These are phyloP conservation scores for Boletus reticulatus DNA, from an alignment of 768 basidiomycete species.

Conservation along the genomic window DNA sequence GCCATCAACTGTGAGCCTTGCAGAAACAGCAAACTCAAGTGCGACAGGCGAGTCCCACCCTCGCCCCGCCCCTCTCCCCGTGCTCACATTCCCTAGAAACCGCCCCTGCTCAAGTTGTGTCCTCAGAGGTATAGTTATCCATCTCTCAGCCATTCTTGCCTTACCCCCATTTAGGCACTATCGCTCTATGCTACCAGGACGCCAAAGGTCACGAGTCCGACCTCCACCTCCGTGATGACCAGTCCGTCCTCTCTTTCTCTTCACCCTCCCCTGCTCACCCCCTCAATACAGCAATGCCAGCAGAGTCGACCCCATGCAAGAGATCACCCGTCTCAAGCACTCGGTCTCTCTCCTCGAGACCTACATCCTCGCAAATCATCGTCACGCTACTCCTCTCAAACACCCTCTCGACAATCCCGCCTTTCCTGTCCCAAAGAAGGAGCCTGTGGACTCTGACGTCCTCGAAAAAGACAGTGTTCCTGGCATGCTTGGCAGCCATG, in stretches of 20 bases:
- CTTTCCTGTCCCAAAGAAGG: conserved; percentile 51
- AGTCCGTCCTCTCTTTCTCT: conserved; percentile 13
- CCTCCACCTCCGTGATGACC: conserved; percentile 54
- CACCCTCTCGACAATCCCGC: conserved; percentile 20
- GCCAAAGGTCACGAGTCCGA: conserved; percentile 62
- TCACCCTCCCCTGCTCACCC: conserved; percentile 38
- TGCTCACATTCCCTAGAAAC: conserved; percentile 46
- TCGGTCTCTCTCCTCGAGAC: conserved; percentile 40
- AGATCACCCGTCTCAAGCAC: conserved; percentile 41
- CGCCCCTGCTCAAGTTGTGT: conserved; percentile 90
- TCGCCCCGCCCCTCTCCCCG: too few relatives aligned
- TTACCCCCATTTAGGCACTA: conserved; percentile 55
- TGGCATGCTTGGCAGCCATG: conserved; percentile 65
- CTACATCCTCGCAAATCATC: conserved; percentile 32
- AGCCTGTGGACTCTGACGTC: conserved; percentile 45
- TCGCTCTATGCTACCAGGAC: conserved; percentile 78
- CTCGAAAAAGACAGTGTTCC: conserved; percentile 50
- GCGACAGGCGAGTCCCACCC: conserved; percentile 64
- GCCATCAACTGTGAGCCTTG: conserved; percentile 91
- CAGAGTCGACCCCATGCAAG: conserved; percentile 39
- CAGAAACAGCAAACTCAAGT: conserved; percentile 84
- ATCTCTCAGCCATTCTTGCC: conserved; percentile 5
- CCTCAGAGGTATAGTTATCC: conserved; percentile 56
- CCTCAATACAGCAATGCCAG: conserved; percentile 28
- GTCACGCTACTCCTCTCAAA: conserved; percentile 26